Percentiles rank a stretch among this genome's conserved stretches.
Evolutionary conservation across 2,329 filamentous ascomycete species (phyloP).

Genomic region (Teratosphaeriaceae sp.): DNA sequence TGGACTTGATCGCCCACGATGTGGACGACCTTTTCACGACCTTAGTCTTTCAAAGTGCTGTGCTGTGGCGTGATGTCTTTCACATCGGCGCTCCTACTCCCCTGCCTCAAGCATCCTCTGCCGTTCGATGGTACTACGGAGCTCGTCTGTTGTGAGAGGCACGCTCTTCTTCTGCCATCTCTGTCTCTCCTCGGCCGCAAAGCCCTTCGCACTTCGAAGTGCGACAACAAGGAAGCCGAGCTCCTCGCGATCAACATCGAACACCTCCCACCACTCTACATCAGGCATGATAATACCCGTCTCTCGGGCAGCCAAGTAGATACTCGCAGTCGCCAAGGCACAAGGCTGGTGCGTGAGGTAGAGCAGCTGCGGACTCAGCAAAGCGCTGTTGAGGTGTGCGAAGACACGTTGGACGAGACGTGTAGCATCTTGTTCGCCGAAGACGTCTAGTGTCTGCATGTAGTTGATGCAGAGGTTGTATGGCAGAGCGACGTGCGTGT

Average conservation of each 20-base stretch:
- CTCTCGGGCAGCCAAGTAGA: conserved; percentile 84
- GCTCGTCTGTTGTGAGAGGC: conserved; percentile 50
- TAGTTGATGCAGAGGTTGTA: conserved; percentile 87
- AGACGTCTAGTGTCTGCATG: conserved; percentile 76
- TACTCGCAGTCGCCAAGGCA: conserved; percentile 75
- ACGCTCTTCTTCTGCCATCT: conserved; percentile 48
- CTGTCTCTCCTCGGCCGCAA: conserved; percentile 54
- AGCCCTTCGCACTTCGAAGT: conserved; percentile 70
- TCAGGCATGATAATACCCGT: conserved; percentile 70
- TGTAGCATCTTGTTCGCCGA: conserved; percentile 37
- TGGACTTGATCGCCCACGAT: too few species aligned
- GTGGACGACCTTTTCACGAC: too few species aligned
- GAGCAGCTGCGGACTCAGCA: conserved; percentile 80
- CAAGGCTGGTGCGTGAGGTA: conserved; percentile 90
- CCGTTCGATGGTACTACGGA: conserved; percentile 55
- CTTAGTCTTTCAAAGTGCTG: too few species aligned
- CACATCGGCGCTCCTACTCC: too few species aligned
- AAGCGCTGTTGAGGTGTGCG: conserved; percentile 75
- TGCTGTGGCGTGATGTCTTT: too few species aligned
- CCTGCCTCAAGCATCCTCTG: neutral
- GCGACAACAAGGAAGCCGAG: conserved; percentile 87
- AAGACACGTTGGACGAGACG: conserved; percentile 59
- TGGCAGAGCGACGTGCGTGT: conserved; percentile 78
- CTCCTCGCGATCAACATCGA: conserved; percentile 91
- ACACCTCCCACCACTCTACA: conserved; percentile 94